phyloP scores from a whole-genome alignment of 768 basidiomycete genomes.

The Pisolithus microcarpus region DNA sequence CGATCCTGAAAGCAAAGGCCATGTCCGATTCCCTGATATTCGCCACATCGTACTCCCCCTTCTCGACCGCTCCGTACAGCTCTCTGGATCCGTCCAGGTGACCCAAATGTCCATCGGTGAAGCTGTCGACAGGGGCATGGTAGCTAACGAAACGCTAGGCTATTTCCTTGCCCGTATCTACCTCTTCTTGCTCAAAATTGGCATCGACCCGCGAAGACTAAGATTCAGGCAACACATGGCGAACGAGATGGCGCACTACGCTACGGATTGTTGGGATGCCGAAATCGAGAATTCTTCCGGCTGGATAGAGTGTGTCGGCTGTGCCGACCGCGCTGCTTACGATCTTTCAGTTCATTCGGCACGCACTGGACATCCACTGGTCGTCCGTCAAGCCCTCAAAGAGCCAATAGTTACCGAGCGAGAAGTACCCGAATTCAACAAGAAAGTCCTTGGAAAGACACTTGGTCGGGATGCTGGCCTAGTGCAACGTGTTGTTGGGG shows the following conservation, averaged over 20 bases:
- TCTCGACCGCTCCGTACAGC: constrained; percentile 80
- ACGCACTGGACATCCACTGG: constrained; percentile 76
- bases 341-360: constrained; percentile 86
- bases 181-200: constrained; percentile 85
- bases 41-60: constrained; percentile 68
- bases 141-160: constrained; percentile 96
- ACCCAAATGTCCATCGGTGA: constrained; percentile 74
- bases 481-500: constrained; percentile 57
- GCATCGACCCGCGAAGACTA: constrained; percentile 74
- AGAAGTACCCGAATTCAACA: constrained; percentile 74
- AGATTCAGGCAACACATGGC: constrained; percentile 98
- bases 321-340: constrained; percentile 96
- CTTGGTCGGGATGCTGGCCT: constrained; percentile 76
- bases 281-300: constrained; percentile 82
- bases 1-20: constrained; percentile 87
- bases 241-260: constrained; percentile 99
- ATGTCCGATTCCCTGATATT: constrained; percentile 77
- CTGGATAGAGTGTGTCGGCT: constrained; percentile 99
- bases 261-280: constrained; percentile 98
- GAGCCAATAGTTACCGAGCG: constrained; percentile 80
- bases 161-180: constrained; percentile 94
- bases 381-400: constrained; percentile 80
- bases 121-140: constrained; percentile 76
- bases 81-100: constrained; percentile 59
- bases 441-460: constrained; percentile 82